Evolutionary conservation across 768 basidiomycete species (phyloP).

Genomic region (Mycena haematopus): DNA sequence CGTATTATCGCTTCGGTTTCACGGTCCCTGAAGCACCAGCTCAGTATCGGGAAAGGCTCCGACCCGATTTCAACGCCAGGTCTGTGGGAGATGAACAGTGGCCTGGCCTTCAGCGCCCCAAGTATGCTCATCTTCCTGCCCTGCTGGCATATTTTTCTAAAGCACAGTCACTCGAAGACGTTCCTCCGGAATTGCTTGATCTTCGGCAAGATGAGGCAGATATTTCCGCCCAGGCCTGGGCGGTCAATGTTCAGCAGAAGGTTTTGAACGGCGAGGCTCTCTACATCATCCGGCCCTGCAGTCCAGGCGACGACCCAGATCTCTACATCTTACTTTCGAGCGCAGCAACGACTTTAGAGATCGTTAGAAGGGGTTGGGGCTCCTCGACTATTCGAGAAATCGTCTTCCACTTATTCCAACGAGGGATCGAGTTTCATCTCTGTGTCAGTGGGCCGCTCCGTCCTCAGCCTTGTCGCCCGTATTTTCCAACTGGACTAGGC

Average conservation of each 20-base stretch:
- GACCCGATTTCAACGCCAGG: neutral
- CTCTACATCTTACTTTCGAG: neutral
- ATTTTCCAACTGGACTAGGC: neutral
- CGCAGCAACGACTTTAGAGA: conserved; percentile 6
- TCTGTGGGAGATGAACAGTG: conserved; percentile 2
- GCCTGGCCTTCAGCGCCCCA: neutral
- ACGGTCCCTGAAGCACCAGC: neutral
- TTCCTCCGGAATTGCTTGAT: conserved; percentile 6
- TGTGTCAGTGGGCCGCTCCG: neutral
- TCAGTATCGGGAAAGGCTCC: neutral
- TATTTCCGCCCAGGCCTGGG: neutral
- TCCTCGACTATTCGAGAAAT: conserved; percentile 2
- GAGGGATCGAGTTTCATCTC: neutral
- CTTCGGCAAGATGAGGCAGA: conserved; percentile 2
- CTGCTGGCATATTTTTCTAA: neutral
- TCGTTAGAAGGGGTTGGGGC: conserved; percentile 16
- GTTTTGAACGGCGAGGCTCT: neutral
- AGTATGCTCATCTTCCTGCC: neutral
- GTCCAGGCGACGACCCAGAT: neutral
- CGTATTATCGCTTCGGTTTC: neutral
- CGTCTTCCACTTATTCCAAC: neutral
- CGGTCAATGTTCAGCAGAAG: neutral
- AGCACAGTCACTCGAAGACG: neutral
- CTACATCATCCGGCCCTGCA: conserved; percentile 7
- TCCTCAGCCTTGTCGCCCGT: neutral